Evolutionary conservation across 2,329 filamentous ascomycete genomes (phyloP), one percentile per base, ranked within the genome.

Genomic region (Colletotrichum coccodes): DNA sequence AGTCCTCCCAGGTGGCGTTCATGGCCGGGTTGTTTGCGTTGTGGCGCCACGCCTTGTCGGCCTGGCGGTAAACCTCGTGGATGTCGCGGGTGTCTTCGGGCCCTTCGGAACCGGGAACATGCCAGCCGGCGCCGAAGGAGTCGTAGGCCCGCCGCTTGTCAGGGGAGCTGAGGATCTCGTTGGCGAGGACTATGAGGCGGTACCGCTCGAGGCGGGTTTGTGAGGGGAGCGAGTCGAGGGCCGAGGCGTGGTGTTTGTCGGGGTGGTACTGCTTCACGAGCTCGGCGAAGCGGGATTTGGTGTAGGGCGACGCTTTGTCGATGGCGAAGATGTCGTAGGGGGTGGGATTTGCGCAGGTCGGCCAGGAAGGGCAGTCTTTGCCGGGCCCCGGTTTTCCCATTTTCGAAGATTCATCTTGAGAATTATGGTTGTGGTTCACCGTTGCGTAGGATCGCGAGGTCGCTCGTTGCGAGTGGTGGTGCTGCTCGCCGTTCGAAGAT

Each of bases 1-100:
- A 98, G 78, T 99, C 96, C 78, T 99, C 96, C 96, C 96, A 99
- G 0, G 96, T 98, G 1, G 94, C 96, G 78, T 98, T 98, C 73
- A 82, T 81, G 58, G 85, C 86, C 14, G 87, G 79, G 62, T 80
- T 86, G 28, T 83, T 83, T 0, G 84, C 82, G 38, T 77, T 76
- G 16, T 81, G 74, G 40, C 86, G 83, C 87, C 87, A 90, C 5
- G 79, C 75, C 28, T 76, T 78, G 70, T 89, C 83, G 18, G 80
- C 78, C 3, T 78, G 72, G 44, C 84, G 80, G 60, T 77, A 77
- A 3, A 68, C 50, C n/a, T 76, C 77, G 42, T 81, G 77, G 72
- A 82, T 75, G 60, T 65, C 66, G 1, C 36, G 59, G 16, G n/a
- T n/a, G 92, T 64, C 61, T 91, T 36, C 74, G 82, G 89, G 56